Percentiles rank a stretch among this genome's conserved stretches.
These are phyloP conservation scores for Alternaria panax DNA, from an alignment of 2,329 filamentous ascomycete genomes.

Conservation along the genomic window DNA sequence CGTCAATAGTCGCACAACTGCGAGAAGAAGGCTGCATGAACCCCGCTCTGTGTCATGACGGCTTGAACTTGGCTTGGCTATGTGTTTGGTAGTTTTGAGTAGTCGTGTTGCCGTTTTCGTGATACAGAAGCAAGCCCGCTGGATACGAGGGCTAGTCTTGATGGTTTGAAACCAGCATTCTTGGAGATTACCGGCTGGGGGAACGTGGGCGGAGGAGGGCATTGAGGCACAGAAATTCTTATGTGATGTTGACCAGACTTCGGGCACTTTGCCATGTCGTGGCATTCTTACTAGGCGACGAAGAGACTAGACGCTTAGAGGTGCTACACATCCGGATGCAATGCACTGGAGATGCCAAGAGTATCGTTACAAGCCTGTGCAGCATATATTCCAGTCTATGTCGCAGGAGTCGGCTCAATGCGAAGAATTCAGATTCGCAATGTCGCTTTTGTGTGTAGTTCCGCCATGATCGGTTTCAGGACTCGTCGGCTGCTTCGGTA, in stretches of 20 bases:
- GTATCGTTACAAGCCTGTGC: not conserved
- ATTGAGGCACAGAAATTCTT: not conserved
- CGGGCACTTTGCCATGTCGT: slow-evolving; percentile 13
- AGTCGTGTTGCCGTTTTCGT: not conserved
- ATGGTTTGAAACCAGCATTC: not conserved
- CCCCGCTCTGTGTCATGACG: slow-evolving; percentile 13
- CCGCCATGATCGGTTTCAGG: slow-evolving; percentile 6
- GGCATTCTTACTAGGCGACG: slow-evolving; percentile 23
- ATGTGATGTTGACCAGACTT: slow-evolving; percentile 14
- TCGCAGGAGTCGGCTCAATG: slow-evolving; percentile 1
- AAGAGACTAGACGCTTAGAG: slow-evolving; percentile 10
- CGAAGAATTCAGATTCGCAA: not conserved
- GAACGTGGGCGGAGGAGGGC: not conserved
- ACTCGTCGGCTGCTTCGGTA: slow-evolving; percentile 17
- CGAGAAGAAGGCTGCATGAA: slow-evolving; percentile 4
- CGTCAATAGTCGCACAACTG: slow-evolving; percentile 19
- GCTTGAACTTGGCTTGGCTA: slow-evolving; percentile 3
- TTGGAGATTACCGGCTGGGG: not conserved
- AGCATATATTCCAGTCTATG: slow-evolving; percentile 18
- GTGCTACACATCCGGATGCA: slow-evolving; percentile 18
- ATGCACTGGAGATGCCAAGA: slow-evolving; percentile 6
- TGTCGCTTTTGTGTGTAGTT: slow-evolving; percentile 1
- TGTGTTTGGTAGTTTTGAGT: not conserved
- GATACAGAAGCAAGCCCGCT: not conserved
- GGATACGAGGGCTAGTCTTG: not conserved